Evolutionary conservation across 2,329 filamentous ascomycete genomes (phyloP).

Genomic region (Colletotrichum sp.): DNA sequence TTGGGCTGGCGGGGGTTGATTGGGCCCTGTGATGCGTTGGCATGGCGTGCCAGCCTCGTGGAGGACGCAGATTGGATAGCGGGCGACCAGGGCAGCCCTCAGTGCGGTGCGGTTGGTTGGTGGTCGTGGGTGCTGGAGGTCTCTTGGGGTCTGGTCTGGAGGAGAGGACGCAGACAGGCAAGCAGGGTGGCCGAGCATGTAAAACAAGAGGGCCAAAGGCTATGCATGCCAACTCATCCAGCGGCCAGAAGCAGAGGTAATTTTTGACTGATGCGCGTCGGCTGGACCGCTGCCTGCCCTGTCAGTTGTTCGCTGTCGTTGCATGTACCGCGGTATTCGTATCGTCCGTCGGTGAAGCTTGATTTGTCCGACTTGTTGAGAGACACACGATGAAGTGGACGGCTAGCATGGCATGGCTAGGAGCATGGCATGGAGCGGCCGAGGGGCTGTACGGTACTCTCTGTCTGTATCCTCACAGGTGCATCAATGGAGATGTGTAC

Average conservation of each 20-base stretch:
- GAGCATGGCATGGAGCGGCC: not conserved
- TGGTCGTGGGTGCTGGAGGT: not conserved
- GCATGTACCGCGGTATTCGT: not conserved
- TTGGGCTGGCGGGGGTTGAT: conserved; percentile 14
- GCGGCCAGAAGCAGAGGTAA: conserved; percentile 8
- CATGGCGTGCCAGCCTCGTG: conserved; percentile 24
- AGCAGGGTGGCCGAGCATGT: conserved; percentile 2
- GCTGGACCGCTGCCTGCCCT: not conserved
- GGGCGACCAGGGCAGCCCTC: conserved; percentile 3
- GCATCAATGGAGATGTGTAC: not conserved
- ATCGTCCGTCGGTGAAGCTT: conserved; percentile 3
- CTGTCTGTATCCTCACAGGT: not conserved
- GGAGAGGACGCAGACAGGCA: not conserved
- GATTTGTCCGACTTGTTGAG: conserved; percentile 16
- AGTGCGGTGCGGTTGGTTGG: not conserved
- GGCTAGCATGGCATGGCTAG: not conserved
- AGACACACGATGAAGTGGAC: not conserved
- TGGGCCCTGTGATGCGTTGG: conserved; percentile 24
- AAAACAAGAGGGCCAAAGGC: conserved; percentile 17
- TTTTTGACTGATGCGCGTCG: not conserved
- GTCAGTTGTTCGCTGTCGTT: not conserved
- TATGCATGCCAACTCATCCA: conserved; percentile 23
- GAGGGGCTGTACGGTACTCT: not conserved
- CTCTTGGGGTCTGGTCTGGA: not conserved
- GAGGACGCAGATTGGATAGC: conserved; percentile 24